phyloP scores from a whole-genome alignment of 768 basidiomycete species.

The Amanita inopinata region DNA sequence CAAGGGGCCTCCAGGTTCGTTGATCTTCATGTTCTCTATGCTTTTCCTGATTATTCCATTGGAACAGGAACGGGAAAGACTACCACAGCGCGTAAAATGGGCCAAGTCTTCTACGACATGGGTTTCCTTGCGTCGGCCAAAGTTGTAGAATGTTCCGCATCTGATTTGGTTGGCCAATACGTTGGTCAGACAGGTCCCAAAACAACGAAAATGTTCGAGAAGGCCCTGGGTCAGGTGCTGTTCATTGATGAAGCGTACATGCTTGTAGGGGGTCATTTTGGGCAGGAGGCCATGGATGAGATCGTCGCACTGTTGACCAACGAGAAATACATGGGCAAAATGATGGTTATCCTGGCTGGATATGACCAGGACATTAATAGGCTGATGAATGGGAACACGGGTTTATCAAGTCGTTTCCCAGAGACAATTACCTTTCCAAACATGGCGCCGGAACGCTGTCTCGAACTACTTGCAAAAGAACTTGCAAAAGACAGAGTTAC shows the following conservation, averaged over 20 bases:
- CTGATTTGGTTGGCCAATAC: slow-evolving; percentile 61
- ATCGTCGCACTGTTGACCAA: slow-evolving; percentile 55
- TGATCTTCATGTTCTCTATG: no score
- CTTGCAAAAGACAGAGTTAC: slow-evolving; percentile 33
- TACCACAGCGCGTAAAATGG: slow-evolving; percentile 51
- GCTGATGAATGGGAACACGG: slow-evolving; percentile 48
- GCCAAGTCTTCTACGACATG: slow-evolving; percentile 56
- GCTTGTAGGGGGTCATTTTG: slow-evolving; percentile 49
- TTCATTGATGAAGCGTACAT: slow-evolving; percentile 71
- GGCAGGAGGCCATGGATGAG: slow-evolving; percentile 66
- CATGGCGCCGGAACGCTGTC: slow-evolving; percentile 38
- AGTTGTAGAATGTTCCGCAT: slow-evolving; percentile 61
- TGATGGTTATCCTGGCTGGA: slow-evolving; percentile 62
- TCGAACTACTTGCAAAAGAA: slow-evolving; percentile 38
- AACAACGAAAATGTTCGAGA: slow-evolving; percentile 47
- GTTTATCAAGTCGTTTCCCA: slow-evolving; percentile 60
- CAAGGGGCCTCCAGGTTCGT: slow-evolving; percentile 61
- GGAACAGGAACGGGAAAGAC: slow-evolving; percentile 52
- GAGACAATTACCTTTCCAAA: slow-evolving; percentile 47
- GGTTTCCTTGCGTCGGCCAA: slow-evolving; percentile 36
- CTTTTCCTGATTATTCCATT: not conserved
- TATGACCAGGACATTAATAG: slow-evolving; percentile 61
- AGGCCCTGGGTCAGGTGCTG: slow-evolving; percentile 56
- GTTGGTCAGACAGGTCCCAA: slow-evolving; percentile 69
- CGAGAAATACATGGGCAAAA: slow-evolving; percentile 43